Conservation (phyloP, 805 yeast species). For the Candida parachauliodes region DNA sequence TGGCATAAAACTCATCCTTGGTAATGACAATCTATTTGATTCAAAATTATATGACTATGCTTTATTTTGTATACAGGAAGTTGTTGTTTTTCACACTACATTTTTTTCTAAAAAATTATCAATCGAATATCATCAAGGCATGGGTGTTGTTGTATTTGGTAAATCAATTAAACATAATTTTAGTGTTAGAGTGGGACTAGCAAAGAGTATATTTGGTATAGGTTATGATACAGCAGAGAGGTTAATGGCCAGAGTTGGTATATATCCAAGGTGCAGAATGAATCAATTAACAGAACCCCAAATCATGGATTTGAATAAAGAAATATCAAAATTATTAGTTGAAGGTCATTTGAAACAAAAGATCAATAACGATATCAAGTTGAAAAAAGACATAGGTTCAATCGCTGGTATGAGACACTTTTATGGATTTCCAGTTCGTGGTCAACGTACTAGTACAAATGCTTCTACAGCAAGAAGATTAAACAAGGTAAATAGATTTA, state of each 20-base stretch:
- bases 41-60: too few relatives aligned
- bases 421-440: constrained; percentile 60
- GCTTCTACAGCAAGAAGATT: constrained; percentile 86
- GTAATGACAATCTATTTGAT: too few relatives aligned
- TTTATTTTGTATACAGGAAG: background rate
- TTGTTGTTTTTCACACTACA: background rate
- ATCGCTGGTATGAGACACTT: constrained; percentile 90
- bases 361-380: constrained; percentile 69
- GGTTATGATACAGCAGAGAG: constrained; percentile 70
- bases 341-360: constrained; percentile 77
- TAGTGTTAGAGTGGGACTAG: constrained; percentile 55
- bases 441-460: constrained; percentile 89
- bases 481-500: constrained; percentile 65
- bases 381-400: constrained; percentile 78
- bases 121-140: constrained; percentile 13
- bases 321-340: constrained; percentile 74
- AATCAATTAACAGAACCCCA: constrained; percentile 89
- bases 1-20: constrained; percentile 18
- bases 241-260: constrained; percentile 82
- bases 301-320: constrained; percentile 80
- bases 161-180: constrained; percentile 42
- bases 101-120: too few relatives aligned
- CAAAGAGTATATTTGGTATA: constrained; percentile 80
- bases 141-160: constrained; percentile 46
- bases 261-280: constrained; percentile 92